Base-by-base conservation (phyloP, 352 stramenopile species). In the Globisporangium paroecandrum region DNA sequence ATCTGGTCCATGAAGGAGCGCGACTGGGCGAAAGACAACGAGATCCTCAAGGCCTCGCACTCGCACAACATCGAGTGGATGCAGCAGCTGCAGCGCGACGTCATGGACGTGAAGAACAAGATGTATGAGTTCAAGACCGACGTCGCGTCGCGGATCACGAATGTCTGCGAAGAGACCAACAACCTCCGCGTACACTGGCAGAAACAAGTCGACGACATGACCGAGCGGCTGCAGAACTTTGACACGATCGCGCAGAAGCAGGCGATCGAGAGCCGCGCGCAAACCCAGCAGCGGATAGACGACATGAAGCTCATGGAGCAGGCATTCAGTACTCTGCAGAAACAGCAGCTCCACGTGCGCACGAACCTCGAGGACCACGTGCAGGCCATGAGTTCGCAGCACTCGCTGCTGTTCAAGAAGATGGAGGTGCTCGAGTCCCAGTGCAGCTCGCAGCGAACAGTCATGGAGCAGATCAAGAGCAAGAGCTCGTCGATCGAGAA, bases 11-110 rank as follows among this genome's bases (percentile, higher is more conserved):
- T 91, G 1, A 94, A 94, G 58, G 86, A 94, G 76, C 81, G 86
- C 25, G 84, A 94, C 66, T 94, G 86, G 84, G 84, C 84, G 20
- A 94, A 94, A 68, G 86, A 94, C 62, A 93, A 93, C 43, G 86
- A 94, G 67, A 90, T 94, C 58, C 75, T 93, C 32, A 94, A 94
- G 65, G 77, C 82, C 1, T 91, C 82, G n/a, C 86, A 94, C 65
- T 80, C 71, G 46, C 86, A 93, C 70, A 91, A 94, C 61, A 64
- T 93, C 43, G 86, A 94, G 74, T 94, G 86, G 86, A 94, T 94
- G 86, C 86, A 94, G 62, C 81, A 91, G 71, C 68, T 94, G 61
- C 86, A 94, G 62, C 83, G 86, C 7, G 86, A 94, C 49, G 81
- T 89, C 24, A 91, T 90, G 75, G 83, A 92, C 46, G 74, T 86